Conservation (phyloP, 2,329 filamentous ascomycete species). For the Penicillium italicum region DNA sequence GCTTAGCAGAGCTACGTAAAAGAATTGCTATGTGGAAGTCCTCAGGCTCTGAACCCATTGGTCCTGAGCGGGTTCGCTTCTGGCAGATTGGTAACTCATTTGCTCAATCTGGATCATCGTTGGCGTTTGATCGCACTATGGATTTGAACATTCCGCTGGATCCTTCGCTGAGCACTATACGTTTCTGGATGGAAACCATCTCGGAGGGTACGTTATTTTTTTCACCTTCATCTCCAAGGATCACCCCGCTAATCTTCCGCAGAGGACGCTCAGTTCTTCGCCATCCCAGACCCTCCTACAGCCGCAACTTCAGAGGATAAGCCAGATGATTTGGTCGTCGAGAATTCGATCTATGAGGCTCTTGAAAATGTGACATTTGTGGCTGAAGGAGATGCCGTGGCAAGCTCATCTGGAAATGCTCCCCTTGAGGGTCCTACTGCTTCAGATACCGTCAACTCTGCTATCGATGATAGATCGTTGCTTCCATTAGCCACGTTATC, state of each 20-base stretch:
- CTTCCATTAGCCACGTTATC: slow-evolving; percentile 8
- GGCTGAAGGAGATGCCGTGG: slow-evolving; percentile 23
- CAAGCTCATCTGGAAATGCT: slow-evolving; percentile 28
- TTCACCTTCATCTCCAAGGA: not conserved
- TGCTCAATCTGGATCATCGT: slow-evolving; percentile 31
- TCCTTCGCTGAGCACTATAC: slow-evolving; percentile 26
- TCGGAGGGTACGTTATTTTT: slow-evolving; percentile 31
- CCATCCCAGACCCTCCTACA: slow-evolving; percentile 34
- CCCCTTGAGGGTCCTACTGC: not conserved
- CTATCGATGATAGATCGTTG: not conserved
- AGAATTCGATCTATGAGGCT: slow-evolving; percentile 25
- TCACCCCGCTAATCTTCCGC: slow-evolving; percentile 6
- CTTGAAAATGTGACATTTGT: slow-evolving; percentile 18
- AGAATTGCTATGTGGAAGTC: slow-evolving; percentile 35
- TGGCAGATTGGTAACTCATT: slow-evolving; percentile 40
- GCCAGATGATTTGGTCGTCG: slow-evolving; percentile 29
- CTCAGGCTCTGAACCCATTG: slow-evolving; percentile 20
- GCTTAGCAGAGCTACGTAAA: slow-evolving; percentile 37
- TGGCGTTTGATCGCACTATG: slow-evolving; percentile 35
- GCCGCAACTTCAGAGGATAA: slow-evolving; percentile 26
- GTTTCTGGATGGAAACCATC: slow-evolving; percentile 41
- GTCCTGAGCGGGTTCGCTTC: slow-evolving; percentile 37
- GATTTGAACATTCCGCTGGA: slow-evolving; percentile 32
- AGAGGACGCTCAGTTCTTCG: slow-evolving; percentile 38
- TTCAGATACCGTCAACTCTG: not conserved